Base-by-base conservation (phyloP, 2,329 filamentous ascomycete species). In the Fusarium napiforme region DNA sequence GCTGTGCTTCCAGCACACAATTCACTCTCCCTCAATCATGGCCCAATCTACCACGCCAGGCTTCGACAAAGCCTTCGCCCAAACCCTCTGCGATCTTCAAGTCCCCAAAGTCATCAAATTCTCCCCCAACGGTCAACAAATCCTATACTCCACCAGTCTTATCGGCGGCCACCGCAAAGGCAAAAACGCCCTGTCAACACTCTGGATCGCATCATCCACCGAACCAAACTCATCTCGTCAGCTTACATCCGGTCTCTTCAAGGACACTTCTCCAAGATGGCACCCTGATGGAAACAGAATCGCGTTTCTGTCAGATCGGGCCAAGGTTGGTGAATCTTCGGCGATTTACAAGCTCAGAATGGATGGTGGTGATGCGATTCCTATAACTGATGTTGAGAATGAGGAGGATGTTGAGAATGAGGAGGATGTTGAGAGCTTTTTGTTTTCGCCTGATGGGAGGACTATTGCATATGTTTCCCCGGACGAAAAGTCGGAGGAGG, bases 261-360 rank as follows among this genome's bases (percentile, higher is more conserved):
- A 58, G 7, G 72, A 74, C 15, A 59, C 34, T 6, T 9, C 0
- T 0, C 72, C 72, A 2, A 32, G 42, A 9, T 74, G 72, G 72
- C 58, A 70, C 14, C 71, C 71, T 14, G 50, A 21, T 5, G 64
- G 68, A 7, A 61, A 60, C 3, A 62, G 55, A 2, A 7, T 74
- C 0, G 61, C 61, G 0, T 74, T 74, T 28, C 7, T 74, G 14
- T 74, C 72, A 2, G 72, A 74, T 15, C 68, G 72, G 9, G 32
- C 50, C 0, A 82, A 82, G 40, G 72, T 75, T 5, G 69, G 76
- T 7, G 80, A 81, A 30, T 68, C 78, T 60, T 79, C 78, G 40
- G 75, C 70, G 12, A 78, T 77, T 11, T 77, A 63, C 36, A 28
- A 46, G 7, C 28, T 77, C 8, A 64, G 74, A 16, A 26, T 77